Conservation (phyloP, 192 early-diverging fungal species). For the Podila minutissima region DNA sequence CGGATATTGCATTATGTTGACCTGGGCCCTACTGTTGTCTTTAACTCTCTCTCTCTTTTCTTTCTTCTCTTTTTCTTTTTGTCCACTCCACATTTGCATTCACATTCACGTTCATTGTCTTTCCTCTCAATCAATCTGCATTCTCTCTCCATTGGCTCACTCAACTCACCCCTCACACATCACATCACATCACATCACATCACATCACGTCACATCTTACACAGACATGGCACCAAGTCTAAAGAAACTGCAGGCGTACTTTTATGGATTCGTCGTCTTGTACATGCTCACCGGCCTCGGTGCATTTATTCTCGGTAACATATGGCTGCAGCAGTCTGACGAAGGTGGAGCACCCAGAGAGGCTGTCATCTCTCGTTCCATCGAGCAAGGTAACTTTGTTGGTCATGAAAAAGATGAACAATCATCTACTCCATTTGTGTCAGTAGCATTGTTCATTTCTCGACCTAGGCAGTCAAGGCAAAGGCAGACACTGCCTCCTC, state of each 20-base stretch:
- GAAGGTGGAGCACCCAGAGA: conserved; percentile 35
- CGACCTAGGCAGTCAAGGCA: background rate
- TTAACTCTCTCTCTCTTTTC: background rate
- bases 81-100: background rate
- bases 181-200: background rate
- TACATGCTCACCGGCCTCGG: conserved; percentile 38
- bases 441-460: background rate
- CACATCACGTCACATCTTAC: background rate
- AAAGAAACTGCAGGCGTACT: conserved; percentile 25
- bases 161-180: background rate
- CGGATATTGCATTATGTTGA: background rate
- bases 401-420: background rate
- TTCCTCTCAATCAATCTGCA: background rate
- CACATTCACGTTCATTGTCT: conserved; percentile 1
- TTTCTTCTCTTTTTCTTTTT: background rate
- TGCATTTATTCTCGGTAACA: conserved; percentile 27
- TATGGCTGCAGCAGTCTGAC: conserved; percentile 22
- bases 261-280: conserved; percentile 13
- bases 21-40: background rate
- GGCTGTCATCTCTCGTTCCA: conserved; percentile 36
- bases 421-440: background rate
- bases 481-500: background rate
- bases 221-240: conserved; percentile 9
- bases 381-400: conserved; percentile 25
- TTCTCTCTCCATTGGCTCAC: background rate